phyloP scores from a whole-genome alignment of 2,329 filamentous ascomycete genomes.

The Bertia moriformis region DNA sequence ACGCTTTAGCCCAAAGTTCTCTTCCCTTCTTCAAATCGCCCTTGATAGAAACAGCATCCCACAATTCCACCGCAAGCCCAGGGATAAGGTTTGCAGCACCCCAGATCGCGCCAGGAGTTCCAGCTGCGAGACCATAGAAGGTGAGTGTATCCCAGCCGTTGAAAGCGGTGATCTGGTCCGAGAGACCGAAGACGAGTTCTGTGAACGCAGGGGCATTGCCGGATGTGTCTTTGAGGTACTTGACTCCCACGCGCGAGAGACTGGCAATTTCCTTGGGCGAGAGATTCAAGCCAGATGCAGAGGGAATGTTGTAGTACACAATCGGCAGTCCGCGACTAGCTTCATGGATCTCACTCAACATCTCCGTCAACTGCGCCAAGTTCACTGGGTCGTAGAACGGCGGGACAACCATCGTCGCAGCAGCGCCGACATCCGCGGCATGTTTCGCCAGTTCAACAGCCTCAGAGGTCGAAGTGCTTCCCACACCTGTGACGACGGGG shows the following conservation, averaged over 20 bases:
- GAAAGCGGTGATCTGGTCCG: slow-evolving; percentile 26
- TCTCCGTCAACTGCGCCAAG: slow-evolving; percentile 20
- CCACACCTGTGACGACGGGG: slow-evolving; percentile 25
- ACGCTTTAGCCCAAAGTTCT: slow-evolving; percentile 31
- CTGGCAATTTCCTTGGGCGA: slow-evolving; percentile 24
- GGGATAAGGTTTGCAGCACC: slow-evolving; percentile 33
- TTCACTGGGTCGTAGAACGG: slow-evolving; percentile 30
- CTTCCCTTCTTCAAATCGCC: slow-evolving; percentile 24
- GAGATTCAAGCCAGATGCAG: slow-evolving; percentile 25
- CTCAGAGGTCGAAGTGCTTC: slow-evolving; percentile 23
- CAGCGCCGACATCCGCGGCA: slow-evolving; percentile 20
- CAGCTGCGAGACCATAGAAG: slow-evolving; percentile 33
- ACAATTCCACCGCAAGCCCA: slow-evolving; percentile 29
- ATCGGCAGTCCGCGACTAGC: slow-evolving; percentile 25
- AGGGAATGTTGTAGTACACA: slow-evolving; percentile 35
- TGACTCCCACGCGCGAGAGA: slow-evolving; percentile 27
- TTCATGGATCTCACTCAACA: slow-evolving; percentile 23
- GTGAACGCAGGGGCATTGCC: slow-evolving; percentile 32
- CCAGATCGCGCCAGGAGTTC: slow-evolving; percentile 32
- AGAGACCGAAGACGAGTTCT: slow-evolving; percentile 26
- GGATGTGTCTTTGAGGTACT: slow-evolving; percentile 35
- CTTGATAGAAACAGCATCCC: slow-evolving; percentile 26
- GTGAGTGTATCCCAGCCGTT: slow-evolving; percentile 38
- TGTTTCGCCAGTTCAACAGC: slow-evolving; percentile 23
- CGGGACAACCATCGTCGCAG: slow-evolving; percentile 30